Evolutionary conservation across 75 land plant genomes (phyloP).

Genomic region (Pinus albicaulis): DNA sequence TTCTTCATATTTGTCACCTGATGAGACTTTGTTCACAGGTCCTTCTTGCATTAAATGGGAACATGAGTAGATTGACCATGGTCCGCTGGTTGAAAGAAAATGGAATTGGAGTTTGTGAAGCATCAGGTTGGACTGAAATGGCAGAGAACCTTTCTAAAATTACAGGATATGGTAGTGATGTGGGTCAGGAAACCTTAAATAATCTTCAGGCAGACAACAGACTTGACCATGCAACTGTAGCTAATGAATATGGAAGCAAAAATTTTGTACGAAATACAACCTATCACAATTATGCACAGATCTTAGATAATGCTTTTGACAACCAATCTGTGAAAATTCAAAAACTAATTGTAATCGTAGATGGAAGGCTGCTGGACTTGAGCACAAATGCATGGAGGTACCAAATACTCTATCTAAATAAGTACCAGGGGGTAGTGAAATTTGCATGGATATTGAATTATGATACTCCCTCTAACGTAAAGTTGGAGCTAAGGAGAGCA

Average conservation of each 20-base stretch:
- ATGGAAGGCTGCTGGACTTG: conserved; percentile 37
- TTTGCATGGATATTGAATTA: conserved; percentile 69
- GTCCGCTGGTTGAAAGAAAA: conserved; percentile 49
- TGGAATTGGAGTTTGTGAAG: conserved; percentile 40
- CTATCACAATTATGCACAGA: neutral
- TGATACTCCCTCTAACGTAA: conserved; percentile 42
- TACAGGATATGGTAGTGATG: neutral
- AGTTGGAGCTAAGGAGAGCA: conserved; percentile 46
- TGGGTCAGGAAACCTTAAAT: neutral
- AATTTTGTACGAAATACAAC: neutral
- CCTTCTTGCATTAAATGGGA: conserved; percentile 59
- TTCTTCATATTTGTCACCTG: neutral
- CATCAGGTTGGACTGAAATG: conserved; percentile 62
- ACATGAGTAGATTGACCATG: conserved; percentile 31
- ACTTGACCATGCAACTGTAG: neutral
- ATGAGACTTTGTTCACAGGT: conserved; percentile 34
- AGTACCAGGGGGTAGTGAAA: conserved; percentile 21
- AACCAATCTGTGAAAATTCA: neutral
- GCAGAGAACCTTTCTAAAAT: conserved; percentile 30
- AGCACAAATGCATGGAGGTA: conserved; percentile 42
- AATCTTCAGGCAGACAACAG: neutral
- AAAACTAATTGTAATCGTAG: conserved; percentile 21
- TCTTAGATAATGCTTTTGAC: neutral
- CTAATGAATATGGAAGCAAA: neutral
- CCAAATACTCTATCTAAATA: conserved; percentile 37